A percentile compares a stretch with the other conserved stretches of the same genome.
phyloP scores from a whole-genome alignment of 192 early-diverging fungal genomes.

The Backusella tarrabulga region DNA sequence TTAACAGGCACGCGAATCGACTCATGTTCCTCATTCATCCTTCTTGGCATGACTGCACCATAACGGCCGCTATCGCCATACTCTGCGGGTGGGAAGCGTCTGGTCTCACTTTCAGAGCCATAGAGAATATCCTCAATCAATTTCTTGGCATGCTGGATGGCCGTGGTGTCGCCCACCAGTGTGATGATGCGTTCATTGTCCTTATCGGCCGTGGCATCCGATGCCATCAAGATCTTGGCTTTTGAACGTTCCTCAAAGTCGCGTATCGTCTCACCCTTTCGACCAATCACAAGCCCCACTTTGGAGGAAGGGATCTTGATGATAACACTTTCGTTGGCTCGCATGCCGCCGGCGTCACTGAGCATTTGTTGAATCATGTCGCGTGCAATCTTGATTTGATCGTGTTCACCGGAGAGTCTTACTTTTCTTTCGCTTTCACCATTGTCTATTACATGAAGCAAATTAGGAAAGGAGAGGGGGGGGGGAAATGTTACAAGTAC shows the following conservation, averaged over 20 bases:
- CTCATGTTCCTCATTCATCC: constrained; percentile 31
- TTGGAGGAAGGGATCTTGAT: constrained; percentile 63
- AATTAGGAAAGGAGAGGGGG: too few species aligned
- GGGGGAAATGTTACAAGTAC: too few species aligned
- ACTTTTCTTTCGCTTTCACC: constrained; percentile 49
- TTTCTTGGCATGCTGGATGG: constrained; percentile 65
- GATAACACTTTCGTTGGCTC: constrained; percentile 33
- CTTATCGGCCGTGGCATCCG: constrained; percentile 41
- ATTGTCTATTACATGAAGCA: constrained; percentile 16
- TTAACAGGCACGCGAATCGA: constrained; percentile 62
- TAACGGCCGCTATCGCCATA: constrained; percentile 3
- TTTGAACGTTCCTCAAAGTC: constrained; percentile 66
- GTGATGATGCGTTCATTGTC: constrained; percentile 55
- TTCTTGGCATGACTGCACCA: constrained; percentile 9
- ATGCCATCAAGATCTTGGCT: constrained; percentile 69
- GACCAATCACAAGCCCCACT: constrained; percentile 84
- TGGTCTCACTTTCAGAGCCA: constrained; percentile 15
- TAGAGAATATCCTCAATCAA: constrained; percentile 78
- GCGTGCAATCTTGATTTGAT: constrained; percentile 48
- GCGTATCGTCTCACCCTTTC: constrained; percentile 76
- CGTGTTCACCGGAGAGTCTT: constrained; percentile 45
- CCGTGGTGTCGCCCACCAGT: constrained; percentile 67
- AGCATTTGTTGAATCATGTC: constrained; percentile 55
- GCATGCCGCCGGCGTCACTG: constrained; percentile 23
- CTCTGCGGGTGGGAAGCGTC: not conserved